These are phyloP conservation scores for Leccinum arenicola DNA, from an alignment of 768 basidiomycete genomes.

Conservation along the genomic window DNA sequence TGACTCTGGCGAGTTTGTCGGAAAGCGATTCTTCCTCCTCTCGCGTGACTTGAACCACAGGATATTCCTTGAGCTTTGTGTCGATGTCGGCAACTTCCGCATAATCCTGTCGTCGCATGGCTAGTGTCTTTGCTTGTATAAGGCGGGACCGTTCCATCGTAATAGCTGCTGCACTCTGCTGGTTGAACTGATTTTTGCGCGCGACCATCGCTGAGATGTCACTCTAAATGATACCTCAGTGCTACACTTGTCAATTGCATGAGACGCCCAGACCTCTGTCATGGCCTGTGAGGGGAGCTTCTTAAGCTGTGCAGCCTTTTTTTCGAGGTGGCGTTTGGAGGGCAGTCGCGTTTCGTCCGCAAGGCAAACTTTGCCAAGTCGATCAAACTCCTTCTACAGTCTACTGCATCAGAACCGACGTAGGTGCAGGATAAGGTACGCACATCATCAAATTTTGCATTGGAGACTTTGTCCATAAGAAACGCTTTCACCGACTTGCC, in stretches of 20 bases:
- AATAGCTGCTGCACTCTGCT: slow-evolving; percentile 30
- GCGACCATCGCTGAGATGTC: slow-evolving; percentile 81
- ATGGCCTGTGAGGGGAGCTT: slow-evolving; percentile 58
- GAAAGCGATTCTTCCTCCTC: slow-evolving; percentile 32
- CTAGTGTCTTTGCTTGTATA: slow-evolving; percentile 69
- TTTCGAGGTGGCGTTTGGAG: slow-evolving; percentile 59
- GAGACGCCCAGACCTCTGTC: slow-evolving; percentile 66
- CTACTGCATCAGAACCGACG: slow-evolving; percentile 8
- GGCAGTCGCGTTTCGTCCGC: slow-evolving; percentile 64
- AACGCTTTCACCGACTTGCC: slow-evolving; percentile 63
- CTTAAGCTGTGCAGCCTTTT: slow-evolving; percentile 61
- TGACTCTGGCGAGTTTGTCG: slow-evolving; percentile 71
- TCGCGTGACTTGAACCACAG: slow-evolving; percentile 15
- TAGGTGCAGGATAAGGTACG: slow-evolving; percentile 23
- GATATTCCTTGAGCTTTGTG: slow-evolving; percentile 55
- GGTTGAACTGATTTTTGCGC: slow-evolving; percentile 51
- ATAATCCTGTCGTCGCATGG: slow-evolving; percentile 68
- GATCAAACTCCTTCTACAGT: slow-evolving; percentile 69
- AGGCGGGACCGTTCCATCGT: slow-evolving; percentile 67
- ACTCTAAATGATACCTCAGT: slow-evolving; percentile 44
- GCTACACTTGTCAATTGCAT: slow-evolving; percentile 2
- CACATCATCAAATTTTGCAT: slow-evolving; percentile 62
- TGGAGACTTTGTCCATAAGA: slow-evolving; percentile 86
- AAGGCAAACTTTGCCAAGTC: slow-evolving; percentile 44
- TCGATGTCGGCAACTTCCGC: slow-evolving; percentile 62